These are phyloP conservation scores for Lojkania enalia DNA, from an alignment of 2,329 filamentous ascomycete species.

Conservation along the genomic window DNA sequence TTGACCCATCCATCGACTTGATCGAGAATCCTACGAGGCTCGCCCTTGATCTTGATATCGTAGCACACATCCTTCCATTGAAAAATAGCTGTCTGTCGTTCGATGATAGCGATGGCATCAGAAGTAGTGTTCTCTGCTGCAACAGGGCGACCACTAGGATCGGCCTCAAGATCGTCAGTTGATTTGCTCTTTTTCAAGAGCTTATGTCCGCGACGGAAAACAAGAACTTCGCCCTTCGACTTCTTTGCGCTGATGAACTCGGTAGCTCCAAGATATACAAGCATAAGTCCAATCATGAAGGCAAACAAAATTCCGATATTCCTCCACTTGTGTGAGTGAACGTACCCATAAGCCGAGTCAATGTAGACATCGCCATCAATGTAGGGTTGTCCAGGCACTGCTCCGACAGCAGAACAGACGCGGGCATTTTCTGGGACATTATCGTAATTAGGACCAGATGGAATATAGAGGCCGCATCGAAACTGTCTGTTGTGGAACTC, in stretches of 20 bases:
- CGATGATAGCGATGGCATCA: conserved; percentile 52
- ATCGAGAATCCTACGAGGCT: conserved; percentile 75
- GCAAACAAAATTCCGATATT: conserved; percentile 53
- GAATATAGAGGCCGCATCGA: conserved; percentile 51
- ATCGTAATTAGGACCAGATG: conserved; percentile 46
- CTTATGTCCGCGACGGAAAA: conserved; percentile 53
- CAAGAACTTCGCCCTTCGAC: conserved; percentile 56
- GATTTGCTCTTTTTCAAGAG: conserved; percentile 57
- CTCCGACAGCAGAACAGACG: conserved; percentile 49
- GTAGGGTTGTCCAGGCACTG: conserved; percentile 41
- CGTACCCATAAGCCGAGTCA: conserved; percentile 38
- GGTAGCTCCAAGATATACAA: conserved; percentile 48
- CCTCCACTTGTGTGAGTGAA: conserved; percentile 49
- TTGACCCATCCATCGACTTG: conserved; percentile 93
- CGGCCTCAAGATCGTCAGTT: conserved; percentile 47
- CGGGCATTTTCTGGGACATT: conserved; percentile 32
- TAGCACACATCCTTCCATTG: conserved; percentile 85
- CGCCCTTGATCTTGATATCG: conserved; percentile 76
- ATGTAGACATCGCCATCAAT: conserved; percentile 48
- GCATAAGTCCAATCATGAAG: conserved; percentile 50
- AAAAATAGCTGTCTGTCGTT: conserved; percentile 75
- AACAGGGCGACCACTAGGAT: conserved; percentile 32
- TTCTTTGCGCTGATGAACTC: conserved; percentile 55
- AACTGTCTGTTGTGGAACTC: conserved; percentile 73
- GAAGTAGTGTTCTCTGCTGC: conserved; percentile 42